Evolutionary conservation across 2,329 filamentous ascomycete species (phyloP).

Genomic region (Venturia asperata): DNA sequence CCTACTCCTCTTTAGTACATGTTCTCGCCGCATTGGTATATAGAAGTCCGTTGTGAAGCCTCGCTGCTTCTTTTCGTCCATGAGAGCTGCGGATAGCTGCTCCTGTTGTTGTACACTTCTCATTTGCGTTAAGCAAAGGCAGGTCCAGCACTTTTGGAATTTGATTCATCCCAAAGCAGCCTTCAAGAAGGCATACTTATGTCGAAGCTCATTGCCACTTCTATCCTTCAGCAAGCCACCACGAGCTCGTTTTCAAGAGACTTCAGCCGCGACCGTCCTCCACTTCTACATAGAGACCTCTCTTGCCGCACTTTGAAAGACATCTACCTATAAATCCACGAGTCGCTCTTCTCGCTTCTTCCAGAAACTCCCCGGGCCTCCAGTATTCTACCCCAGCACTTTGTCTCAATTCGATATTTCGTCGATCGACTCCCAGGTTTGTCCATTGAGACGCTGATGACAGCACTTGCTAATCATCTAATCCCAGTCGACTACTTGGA

Average conservation of each 20-base stretch:
- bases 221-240: conserved; percentile 5
- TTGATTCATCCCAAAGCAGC: background rate
- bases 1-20: conserved; percentile 12
- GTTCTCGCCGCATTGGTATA: conserved; percentile 11
- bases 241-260: background rate
- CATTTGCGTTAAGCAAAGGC: conserved; percentile 9
- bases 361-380: no score
- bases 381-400: background rate
- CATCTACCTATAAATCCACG: background rate
- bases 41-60: conserved; percentile 15
- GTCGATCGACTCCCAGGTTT: background rate
- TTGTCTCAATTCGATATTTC: background rate
- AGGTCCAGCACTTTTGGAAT: background rate
- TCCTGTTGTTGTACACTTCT: conserved; percentile 11
- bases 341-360: background rate
- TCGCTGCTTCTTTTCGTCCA: background rate
- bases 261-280: conserved; percentile 4
- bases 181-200: conserved; percentile 7
- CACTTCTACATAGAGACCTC: background rate
- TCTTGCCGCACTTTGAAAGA: background rate
- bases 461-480: background rate
- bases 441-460: background rate
- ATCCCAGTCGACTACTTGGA: background rate
- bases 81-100: conserved; percentile 17
- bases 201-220: background rate